These are phyloP conservation scores for Hawksworthiomyces lignivorus DNA, from an alignment of 2,329 filamentous ascomycete species.

Conservation along the genomic window DNA sequence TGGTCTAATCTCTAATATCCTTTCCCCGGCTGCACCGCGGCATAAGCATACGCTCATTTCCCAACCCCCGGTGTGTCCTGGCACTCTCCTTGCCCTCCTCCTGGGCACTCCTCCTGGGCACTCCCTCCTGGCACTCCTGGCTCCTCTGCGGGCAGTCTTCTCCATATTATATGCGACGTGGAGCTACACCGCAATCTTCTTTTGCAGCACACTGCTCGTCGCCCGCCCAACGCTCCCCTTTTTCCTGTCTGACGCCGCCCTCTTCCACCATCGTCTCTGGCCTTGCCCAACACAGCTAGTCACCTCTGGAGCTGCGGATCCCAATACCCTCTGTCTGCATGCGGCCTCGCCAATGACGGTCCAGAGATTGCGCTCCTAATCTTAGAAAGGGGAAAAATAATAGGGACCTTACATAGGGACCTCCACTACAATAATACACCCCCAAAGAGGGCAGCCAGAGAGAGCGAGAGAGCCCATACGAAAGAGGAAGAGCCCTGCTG, in stretches of 20 bases:
- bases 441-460: too few relatives aligned
- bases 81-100: too few relatives aligned
- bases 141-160: slow-evolving; percentile 5
- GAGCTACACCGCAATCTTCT: slow-evolving; percentile 11
- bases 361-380: slow-evolving; percentile 11
- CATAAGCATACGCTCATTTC: slow-evolving; percentile 10
- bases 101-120: too few relatives aligned
- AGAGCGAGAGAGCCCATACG: too few relatives aligned
- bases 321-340: slow-evolving; percentile 1
- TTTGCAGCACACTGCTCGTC: slow-evolving; percentile 2
- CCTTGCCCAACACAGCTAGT: slow-evolving; percentile 15
- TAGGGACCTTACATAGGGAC: too few relatives aligned
- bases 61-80: slow-evolving; percentile 2
- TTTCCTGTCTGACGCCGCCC: neutral
- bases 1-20: too few relatives aligned
- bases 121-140: too few relatives aligned
- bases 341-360: slow-evolving; percentile 14
- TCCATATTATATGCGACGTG: slow-evolving; percentile 11
- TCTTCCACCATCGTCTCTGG: neutral
- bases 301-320: slow-evolving; percentile 13
- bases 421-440: too few relatives aligned
- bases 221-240: neutral
- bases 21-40: slow-evolving; percentile 3
- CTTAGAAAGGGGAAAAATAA: slow-evolving; percentile 13
- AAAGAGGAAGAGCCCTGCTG: slow-evolving; percentile 4